Evolutionary conservation across 345 rosid species (phyloP).

Genomic region (Aquilaria yunnanensis): DNA sequence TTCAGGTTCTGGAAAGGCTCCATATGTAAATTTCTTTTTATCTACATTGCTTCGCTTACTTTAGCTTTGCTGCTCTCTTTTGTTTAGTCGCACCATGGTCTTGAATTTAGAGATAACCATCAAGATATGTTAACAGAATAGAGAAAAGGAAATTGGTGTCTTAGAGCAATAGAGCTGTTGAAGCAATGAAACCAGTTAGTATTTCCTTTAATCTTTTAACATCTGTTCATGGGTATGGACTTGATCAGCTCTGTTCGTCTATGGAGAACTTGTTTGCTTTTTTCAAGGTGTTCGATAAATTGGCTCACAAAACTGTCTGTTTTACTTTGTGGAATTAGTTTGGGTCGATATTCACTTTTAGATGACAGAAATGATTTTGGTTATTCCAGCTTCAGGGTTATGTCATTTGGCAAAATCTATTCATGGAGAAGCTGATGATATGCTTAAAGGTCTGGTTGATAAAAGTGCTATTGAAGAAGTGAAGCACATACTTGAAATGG

Average conservation of each 20-base stretch:
- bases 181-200: too few species aligned
- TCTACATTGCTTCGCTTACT: background rate
- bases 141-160: too few species aligned
- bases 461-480: constrained; percentile 56
- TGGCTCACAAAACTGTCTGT: background rate
- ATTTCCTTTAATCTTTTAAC: background rate
- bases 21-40: background rate
- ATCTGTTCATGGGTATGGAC: constrained; percentile 1
- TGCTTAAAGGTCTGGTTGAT: constrained; percentile 58
- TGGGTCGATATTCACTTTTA: background rate
- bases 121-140: constrained; percentile 2
- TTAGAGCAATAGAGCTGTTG: too few species aligned
- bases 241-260: background rate
- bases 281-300: background rate
- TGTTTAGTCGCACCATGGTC: background rate
- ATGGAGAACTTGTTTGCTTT: background rate
- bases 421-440: constrained; percentile 50
- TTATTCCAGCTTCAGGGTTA: constrained; percentile 37
- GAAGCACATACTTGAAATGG: constrained; percentile 75
- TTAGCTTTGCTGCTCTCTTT: background rate
- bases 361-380: background rate
- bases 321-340: background rate
- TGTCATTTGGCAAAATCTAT: constrained; percentile 56
- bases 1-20: constrained; percentile 32
- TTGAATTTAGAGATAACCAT: constrained; percentile 10